A percentile compares a stretch with the other conserved stretches of the same genome.
These are phyloP conservation scores for Macrolepiota fuliginosa DNA, from an alignment of 768 basidiomycete genomes.

Conservation along the genomic window DNA sequence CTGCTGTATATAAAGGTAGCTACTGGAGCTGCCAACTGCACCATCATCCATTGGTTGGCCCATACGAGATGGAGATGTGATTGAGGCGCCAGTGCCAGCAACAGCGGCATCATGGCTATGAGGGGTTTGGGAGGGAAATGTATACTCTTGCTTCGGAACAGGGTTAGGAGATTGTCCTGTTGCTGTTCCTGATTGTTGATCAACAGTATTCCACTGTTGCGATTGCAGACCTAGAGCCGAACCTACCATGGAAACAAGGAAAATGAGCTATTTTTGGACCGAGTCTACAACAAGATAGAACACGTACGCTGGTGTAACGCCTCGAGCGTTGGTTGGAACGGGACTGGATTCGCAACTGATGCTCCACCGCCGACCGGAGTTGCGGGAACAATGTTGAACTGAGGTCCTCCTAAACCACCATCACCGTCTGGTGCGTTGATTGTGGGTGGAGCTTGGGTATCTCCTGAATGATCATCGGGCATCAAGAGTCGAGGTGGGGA, in stretches of 20 bases:
- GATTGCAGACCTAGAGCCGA: constrained; percentile 10
- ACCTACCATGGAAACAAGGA: constrained; percentile 9
- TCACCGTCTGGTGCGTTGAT: constrained; percentile 40
- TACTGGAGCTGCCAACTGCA: constrained; percentile 5
- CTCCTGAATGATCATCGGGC: constrained; percentile 39
- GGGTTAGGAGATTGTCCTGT: constrained; percentile 1
- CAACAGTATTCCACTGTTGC: constrained; percentile 10
- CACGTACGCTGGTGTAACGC: constrained; percentile 55
- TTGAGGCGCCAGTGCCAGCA: not conserved
- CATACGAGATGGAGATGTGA: constrained; percentile 3
- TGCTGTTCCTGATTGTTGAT: constrained; percentile 8
- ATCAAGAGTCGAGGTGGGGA: constrained; percentile 59
- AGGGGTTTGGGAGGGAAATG: constrained; percentile 13
- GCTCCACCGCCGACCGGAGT: constrained; percentile 73
- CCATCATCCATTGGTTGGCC: constrained; percentile 8
- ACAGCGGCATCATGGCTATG: not conserved
- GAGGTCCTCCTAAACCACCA: constrained; percentile 48
- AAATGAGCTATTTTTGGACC: constrained; percentile 3
- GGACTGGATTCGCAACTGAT: constrained; percentile 36
- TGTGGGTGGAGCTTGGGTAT: constrained; percentile 27
- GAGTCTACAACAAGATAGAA: constrained; percentile 8
- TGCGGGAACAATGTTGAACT: constrained; percentile 78
- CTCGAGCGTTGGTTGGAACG: constrained; percentile 51
- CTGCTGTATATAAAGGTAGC: constrained; percentile 19
- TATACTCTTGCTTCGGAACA: constrained; percentile 6